Evolutionary conservation across 305 asterid species (phyloP).

Genomic region (Fraxinus dipetala): DNA sequence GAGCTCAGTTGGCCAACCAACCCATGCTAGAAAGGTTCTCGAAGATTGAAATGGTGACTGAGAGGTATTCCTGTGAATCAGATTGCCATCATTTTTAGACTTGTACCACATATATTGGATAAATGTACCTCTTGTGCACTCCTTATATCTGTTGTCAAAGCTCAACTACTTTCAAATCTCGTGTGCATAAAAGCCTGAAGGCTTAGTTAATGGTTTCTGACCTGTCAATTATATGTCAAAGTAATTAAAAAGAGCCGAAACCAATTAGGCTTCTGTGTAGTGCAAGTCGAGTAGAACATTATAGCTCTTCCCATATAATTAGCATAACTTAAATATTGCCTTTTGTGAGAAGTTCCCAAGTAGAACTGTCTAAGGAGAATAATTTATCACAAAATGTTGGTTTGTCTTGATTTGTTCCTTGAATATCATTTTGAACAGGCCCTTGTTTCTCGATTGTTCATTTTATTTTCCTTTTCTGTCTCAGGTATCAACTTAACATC

Average conservation of each 20-base stretch:
- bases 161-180: not conserved
- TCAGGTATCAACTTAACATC: constrained; percentile 67
- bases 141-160: constrained; percentile 2
- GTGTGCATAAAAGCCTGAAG: constrained; percentile 7
- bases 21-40: constrained; percentile 72
- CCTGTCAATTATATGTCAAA: not conserved
- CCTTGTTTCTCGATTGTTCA: constrained; percentile 20
- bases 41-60: constrained; percentile 64
- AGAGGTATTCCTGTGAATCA: constrained; percentile 54
- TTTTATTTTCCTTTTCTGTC: constrained; percentile 28
- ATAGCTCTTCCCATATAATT: not conserved
- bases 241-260: not conserved
- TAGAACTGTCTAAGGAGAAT: constrained; percentile 14
- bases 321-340: not conserved
- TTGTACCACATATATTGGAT: not conserved
- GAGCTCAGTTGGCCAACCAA: constrained; percentile 63
- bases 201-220: not conserved
- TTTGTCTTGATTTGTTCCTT: not conserved
- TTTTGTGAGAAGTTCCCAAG: not conserved
- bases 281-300: not conserved
- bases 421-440: constrained; percentile 1
- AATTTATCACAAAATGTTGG: not conserved
- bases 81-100: not conserved
- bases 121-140: not conserved
- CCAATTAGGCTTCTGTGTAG: not conserved